Evolutionary conservation across 2,329 filamentous ascomycete species (phyloP), one percentile per base, ranked within the genome.

Genomic region (Cladosporium sphaerospermum): DNA sequence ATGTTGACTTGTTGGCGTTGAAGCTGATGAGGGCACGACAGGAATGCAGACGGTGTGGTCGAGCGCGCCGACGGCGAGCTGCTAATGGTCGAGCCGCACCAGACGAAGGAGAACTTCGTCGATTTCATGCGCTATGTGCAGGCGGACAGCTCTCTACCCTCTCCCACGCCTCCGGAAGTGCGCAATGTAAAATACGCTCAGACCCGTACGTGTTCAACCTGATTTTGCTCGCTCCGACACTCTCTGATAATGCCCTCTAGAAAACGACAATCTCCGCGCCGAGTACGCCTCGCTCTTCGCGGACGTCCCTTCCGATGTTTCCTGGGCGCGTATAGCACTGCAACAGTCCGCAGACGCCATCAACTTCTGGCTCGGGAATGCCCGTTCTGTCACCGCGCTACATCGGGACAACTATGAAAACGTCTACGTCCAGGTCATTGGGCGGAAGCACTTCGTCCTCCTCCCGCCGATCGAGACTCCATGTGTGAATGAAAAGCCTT

Each of bases 331-430:
- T 28, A 83, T 89, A 56, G 87, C 87, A 0, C 78, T 92, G 0
- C 73, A 78, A 41, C 73, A 79, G 37, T 75, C 78, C 45, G 85
- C 88, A 0, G 88, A 93, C 57, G 88, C 88, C 11, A 79, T 89
- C 56, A 93, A 93, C 65, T 76, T 93, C 63, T 92, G 88, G 88
- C 82, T 93, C 46, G 88, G 88, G 51, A 87, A 88, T 69, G 81
- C 81, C 1, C 75, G 74, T 36, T 87, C 83, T 23, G 76, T 80
- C 1, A 91, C 88, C 0, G 84, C 85, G 0, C 68, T 91, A 51
- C 89, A 93, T 71, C 87, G 86, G 63, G 89, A 93, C 70, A 87
- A 87, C 62, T 92, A 91, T 67, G 88, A 93, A 68, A 93, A 93
- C 66, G 78, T 93, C 0, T 93, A 91, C 67, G 85, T 89, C 1